A percentile compares a stretch with the other conserved stretches of the same genome.
phyloP scores from a whole-genome alignment of 257 asterid genomes.

The Capsicum pubescens region DNA sequence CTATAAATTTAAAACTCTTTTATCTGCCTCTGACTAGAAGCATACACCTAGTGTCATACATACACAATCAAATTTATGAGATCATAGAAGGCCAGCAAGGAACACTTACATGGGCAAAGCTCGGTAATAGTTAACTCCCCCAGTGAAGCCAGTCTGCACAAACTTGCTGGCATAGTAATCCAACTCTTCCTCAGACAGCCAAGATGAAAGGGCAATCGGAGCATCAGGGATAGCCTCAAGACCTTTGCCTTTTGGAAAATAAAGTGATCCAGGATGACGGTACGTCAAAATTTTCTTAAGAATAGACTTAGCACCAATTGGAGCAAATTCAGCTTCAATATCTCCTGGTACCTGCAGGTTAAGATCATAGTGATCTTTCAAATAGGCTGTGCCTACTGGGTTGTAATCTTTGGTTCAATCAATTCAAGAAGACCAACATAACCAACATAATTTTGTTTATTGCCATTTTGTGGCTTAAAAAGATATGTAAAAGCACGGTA shows the following conservation, averaged over 20 bases:
- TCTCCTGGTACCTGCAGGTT: conserved; percentile 20
- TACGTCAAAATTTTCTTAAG: background rate
- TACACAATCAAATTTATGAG: background rate
- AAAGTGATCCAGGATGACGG: background rate
- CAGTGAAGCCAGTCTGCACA: conserved; percentile 54
- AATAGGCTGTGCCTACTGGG: too few species aligned
- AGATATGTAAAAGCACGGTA: background rate
- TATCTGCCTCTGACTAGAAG: background rate
- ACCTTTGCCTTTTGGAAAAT: conserved; percentile 22
- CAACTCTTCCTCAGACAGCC: conserved; percentile 53
- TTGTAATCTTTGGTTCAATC: too few species aligned
- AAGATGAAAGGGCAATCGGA: conserved; percentile 44
- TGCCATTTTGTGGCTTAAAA: background rate
- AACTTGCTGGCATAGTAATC: conserved; percentile 47
- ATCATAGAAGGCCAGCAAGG: background rate
- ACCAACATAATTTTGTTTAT: too few species aligned
- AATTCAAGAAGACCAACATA: background rate
- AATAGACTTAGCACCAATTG: background rate
- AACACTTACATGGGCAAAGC: conserved; percentile 49
- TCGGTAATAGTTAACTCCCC: conserved; percentile 61
- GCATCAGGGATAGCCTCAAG: conserved; percentile 9
- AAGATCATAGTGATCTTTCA: background rate
- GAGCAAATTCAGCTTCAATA: conserved; percentile 27
- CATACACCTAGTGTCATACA: background rate
- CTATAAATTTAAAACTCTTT: too few species aligned